A percentile compares a stretch with the other conserved stretches of the same genome.
Evolutionary conservation across 176 grass and related monocot species (phyloP).

Genomic region (Ensete glaucum): DNA sequence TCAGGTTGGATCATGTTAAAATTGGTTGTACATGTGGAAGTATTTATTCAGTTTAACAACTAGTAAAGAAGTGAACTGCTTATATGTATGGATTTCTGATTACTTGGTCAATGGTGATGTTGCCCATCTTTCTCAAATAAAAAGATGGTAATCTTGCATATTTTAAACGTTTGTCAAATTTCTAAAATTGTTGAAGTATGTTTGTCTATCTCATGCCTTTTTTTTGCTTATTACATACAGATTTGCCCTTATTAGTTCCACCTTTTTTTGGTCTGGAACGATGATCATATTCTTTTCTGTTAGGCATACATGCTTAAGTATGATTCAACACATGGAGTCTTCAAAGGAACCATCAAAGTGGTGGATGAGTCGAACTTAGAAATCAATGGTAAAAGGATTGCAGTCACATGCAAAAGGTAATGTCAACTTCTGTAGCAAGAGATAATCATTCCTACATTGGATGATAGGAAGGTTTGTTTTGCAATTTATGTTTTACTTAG

Average conservation of each 20-base stretch:
- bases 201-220: background rate
- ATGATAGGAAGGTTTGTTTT: background rate
- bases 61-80: too few species aligned
- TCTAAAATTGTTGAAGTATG: background rate
- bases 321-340: slow-evolving; percentile 70
- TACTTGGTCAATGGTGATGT: background rate
- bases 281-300: slow-evolving; percentile 4
- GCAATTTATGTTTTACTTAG: too few species aligned
- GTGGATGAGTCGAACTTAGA: slow-evolving; percentile 56
- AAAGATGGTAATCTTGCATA: background rate
- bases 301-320: slow-evolving; percentile 94
- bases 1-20: background rate
- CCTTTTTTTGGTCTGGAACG: background rate
- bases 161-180: background rate
- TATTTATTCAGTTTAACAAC: background rate
- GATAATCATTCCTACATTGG: background rate
- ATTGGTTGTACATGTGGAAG: background rate
- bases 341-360: slow-evolving; percentile 63
- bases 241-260: background rate
- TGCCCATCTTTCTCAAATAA: background rate
- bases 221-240: background rate
- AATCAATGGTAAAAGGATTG: slow-evolving; percentile 77
- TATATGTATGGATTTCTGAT: too few species aligned
- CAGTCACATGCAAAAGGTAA: slow-evolving; percentile 77
- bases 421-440: background rate